Evolutionary conservation across 805 yeast species (phyloP).

Genomic region (Sungouiella blattae): DNA sequence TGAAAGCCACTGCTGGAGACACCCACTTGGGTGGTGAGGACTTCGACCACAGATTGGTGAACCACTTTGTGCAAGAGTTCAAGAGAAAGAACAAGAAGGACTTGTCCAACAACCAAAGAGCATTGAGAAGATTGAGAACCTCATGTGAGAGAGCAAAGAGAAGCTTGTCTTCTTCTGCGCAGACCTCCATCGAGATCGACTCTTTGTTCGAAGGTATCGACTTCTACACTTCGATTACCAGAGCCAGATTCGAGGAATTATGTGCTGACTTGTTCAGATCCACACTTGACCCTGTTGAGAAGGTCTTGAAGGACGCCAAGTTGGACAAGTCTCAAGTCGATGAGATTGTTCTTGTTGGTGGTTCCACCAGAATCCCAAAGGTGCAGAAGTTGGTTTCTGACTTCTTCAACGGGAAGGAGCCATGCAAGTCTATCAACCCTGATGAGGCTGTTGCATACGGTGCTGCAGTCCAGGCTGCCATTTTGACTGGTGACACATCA

Average conservation of each 20-base stretch:
- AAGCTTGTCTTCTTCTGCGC: constrained; percentile 93
- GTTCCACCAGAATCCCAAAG: constrained; percentile 98
- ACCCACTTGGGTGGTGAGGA: constrained; percentile 83
- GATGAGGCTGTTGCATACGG: constrained; percentile 99
- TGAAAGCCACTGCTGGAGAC: constrained; percentile 85
- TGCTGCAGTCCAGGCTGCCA: constrained; percentile 98
- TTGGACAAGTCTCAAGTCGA: constrained; percentile 84
- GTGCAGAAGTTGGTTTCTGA: constrained; percentile 93
- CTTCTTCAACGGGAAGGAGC: constrained; percentile 96
- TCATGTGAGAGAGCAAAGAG: constrained; percentile 99
- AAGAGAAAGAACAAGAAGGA: constrained; percentile 98
- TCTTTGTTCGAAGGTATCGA: constrained; percentile 93
- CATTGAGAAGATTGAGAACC: constrained; percentile 96
- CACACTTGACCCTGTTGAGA: constrained; percentile 92
- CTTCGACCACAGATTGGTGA: constrained; percentile 94
- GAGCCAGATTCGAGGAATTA: constrained; percentile 97
- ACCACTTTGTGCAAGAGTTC: constrained; percentile 90
- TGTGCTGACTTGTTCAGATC: constrained; percentile 93
- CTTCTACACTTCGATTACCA: constrained; percentile 92
- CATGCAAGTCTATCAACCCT: constrained; percentile 94
- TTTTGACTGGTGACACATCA: constrained; percentile 92
- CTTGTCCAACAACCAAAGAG: constrained; percentile 88
- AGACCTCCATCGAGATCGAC: constrained; percentile 92
- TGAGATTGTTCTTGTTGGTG: constrained; percentile 95
- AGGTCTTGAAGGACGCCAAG: constrained; percentile 87